Evolutionary conservation across 495 filamentous ascomycete genomes (phyloP), one percentile per base, ranked within the genome.

Genomic region (Tuber indicum): DNA sequence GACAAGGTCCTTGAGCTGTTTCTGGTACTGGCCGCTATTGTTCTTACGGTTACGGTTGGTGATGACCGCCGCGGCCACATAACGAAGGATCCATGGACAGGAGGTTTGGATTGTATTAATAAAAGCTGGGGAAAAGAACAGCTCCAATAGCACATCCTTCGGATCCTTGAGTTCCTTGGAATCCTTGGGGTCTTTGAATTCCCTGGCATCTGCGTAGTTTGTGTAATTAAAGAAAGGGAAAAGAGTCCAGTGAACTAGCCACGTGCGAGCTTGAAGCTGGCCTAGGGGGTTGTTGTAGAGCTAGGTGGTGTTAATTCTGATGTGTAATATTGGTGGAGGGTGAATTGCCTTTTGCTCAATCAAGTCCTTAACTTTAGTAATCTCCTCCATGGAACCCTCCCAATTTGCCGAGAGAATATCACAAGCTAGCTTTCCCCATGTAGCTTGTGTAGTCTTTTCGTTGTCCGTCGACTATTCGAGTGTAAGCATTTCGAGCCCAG

Each of bases 61-160:
- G 86, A 98, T 97, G 78, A 99, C 96, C 73, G 96, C 94, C 26
- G 94, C 94, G 75, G 93, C 90, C 46, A 99, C 89, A 86, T 98
- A 99, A 75, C 96, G 91, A 78, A 99, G 88, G 76, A 98, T 92
- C 96, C 96, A 98, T 6, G 96, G 94, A 87, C 95, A 97, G 85
- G 90, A 91, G 77, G 96, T 97, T 87, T 99, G 96, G 84, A 99
- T 98, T 81, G 94, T 97, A 89, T 98, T 98, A 88, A 99, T 98
- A 88, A 93, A 99, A 79, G 91, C 87, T 74, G 94, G 91, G 81
- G 91, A 96, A 89, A 98, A 98, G 89, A 98, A 94, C 78, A 98
- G 90, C 79, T 99, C 96, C 85, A 94, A 92, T 81, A 98, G 89
- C 79, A 88, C 89, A 79, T 99, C 96, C 77, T 80, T 80, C 16